Base-by-base conservation (phyloP, 2,329 filamentous ascomycete genomes). In the Aspergillus transmontanensis region DNA sequence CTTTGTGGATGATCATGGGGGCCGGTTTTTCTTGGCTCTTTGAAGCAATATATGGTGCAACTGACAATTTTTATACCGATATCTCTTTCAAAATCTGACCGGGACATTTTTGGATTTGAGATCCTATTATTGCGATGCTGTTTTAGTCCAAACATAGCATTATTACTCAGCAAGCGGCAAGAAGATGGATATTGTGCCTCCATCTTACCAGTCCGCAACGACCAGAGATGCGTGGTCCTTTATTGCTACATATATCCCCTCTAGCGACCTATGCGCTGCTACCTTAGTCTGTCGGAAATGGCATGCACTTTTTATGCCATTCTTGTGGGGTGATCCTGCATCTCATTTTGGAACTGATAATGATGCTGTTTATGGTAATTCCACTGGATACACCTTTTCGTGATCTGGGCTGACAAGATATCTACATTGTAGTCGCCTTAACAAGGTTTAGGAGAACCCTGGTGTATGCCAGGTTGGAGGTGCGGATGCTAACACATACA, bases 251-350 rank as follows among this genome's bases (percentile, higher is more conserved):
- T 88, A 87, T 66, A 81, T 88, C 6, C 79, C 81, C 1, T 87
- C 86, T 3, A 79, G 80, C 34, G 84, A 87, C 62, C 79, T 89
- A 6, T 87, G 84, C 66, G 80, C 85, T 28, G 82, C 81, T 9
- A 83, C 83, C 6, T 74, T 87, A 32, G 86, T 88, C 10, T 87
- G 83, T 68, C 82, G 77, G 59, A 77, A 79, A 78, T 88, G 86
- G 85, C 84, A 88, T 69, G 69, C 76, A 32, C 82, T 84, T n/a
- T 88, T 88, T 67, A 80, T 83, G 58, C 85, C 85, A 2, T 82
- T 85, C 65, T 79, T 89, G 1, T 89, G 87, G 87, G 86, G 86
- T 19, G 84, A 86, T 69, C 87, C 87, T 23, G 85, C 86, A 0
- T 87, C 85, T 10, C 86, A 89, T 72, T 89, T 89, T 71, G 85